These are phyloP conservation scores for Huntiella abstrusa DNA, from an alignment of 2,329 filamentous ascomycete species.

Conservation along the genomic window DNA sequence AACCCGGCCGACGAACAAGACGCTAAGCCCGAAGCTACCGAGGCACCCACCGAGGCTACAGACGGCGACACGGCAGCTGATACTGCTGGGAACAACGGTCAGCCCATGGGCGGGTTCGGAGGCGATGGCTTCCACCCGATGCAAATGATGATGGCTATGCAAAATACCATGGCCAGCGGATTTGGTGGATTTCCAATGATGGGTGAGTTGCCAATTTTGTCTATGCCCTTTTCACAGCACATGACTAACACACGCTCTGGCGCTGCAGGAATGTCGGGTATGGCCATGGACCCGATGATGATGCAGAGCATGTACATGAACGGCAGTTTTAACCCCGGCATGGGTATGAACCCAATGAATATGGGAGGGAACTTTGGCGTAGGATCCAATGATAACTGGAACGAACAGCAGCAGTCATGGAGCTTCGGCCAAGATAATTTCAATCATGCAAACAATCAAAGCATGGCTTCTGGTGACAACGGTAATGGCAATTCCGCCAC, in stretches of 20 bases:
- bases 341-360: constrained; percentile 41
- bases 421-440: constrained; percentile 77
- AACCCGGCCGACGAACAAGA: constrained; percentile 2
- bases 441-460: constrained; percentile 68
- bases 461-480: constrained; percentile 66
- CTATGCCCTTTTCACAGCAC: neutral
- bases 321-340: constrained; percentile 47
- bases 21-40: constrained; percentile 12
- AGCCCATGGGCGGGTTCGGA: constrained; percentile 34
- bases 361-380: constrained; percentile 45
- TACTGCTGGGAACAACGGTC: constrained; percentile 14
- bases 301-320: constrained; percentile 67
- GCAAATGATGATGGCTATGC: constrained; percentile 65
- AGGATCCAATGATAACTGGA: constrained; percentile 62
- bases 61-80: constrained; percentile 15
- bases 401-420: constrained; percentile 56
- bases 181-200: constrained; percentile 58
- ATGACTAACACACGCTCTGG: too few relatives aligned
- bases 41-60: constrained; percentile 14
- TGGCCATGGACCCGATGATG: constrained; percentile 67
- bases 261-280: constrained; percentile 50
- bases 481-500: constrained; percentile 32
- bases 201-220: constrained; percentile 39
- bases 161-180: constrained; percentile 41
- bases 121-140: constrained; percentile 55